Evolutionary conservation across 108 stramenopile genomes (phyloP), one percentile per base, ranked within the genome.

Genomic region (Skeletonema menzelii): DNA sequence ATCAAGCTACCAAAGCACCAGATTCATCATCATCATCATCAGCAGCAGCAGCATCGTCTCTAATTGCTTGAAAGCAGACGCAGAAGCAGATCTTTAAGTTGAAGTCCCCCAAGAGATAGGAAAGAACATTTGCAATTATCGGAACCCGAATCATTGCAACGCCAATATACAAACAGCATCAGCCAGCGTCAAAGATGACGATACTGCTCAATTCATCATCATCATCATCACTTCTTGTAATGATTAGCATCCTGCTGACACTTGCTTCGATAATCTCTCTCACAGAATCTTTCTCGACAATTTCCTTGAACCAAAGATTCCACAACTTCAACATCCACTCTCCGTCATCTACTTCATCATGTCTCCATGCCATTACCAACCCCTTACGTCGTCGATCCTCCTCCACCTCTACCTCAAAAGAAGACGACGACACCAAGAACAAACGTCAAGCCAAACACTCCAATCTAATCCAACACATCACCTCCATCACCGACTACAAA

Each of bases 401-500:
- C 40, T n/a, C 40, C 15, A n/a, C 40, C 2, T 15, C 40, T 12
- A 2, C 37, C 10, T 38, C 37, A n/a, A n/a, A n/a, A n/a, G n/a
- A n/a, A n/a, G n/a, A n/a, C 11, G 28, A 30, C 40, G n/a, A 15
- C 40, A 42, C 15, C 15, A n/a, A 42, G 14, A 42, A n/a, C 40
- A 42, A 42, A n/a, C 40, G 40, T n/a, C 40, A 42, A 42, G 14
- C 40, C 15, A 42, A 42, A 42, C 40, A 42, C 15, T 40, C 38
- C 15, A 37, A 37, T 0, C 35, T 12, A 8, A 37, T 37, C 35
- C 35, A 37, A 59, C 67, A 61, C 15, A 61, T 69, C 59, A 59
- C 58, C 28, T n/a, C 15, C 8, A 69, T 69, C 8, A 34, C 58
- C 58, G 32, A 59, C 20, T 69, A 62, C 67, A 69, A 69, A 69